Conservation (phyloP, 2,329 filamentous ascomycete genomes). For the Sordariomycetes sp. region DNA sequence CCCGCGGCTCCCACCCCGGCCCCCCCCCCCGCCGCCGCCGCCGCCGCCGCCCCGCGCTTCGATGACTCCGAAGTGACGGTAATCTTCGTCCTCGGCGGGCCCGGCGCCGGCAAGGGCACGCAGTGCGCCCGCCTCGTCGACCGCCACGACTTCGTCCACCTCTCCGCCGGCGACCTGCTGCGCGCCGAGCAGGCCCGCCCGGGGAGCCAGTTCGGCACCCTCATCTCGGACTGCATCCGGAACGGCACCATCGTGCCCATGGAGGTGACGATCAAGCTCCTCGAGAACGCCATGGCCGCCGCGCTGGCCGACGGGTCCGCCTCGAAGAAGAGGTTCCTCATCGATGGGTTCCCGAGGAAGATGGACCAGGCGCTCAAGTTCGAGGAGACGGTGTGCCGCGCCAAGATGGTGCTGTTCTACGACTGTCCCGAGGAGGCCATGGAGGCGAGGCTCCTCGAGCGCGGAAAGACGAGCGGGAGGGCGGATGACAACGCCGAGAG, state of each 20-base stretch:
- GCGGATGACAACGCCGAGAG: conserved; percentile 89
- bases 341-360: conserved; percentile 84
- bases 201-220: conserved; percentile 76
- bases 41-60: conserved; percentile 49
- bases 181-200: conserved; percentile 84
- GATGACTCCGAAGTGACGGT: conserved; percentile 69
- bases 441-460: conserved; percentile 69
- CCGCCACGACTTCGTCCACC: conserved; percentile 83
- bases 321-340: conserved; percentile 54
- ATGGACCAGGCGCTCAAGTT: conserved; percentile 95
- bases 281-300: conserved; percentile 84
- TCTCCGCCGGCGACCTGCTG: conserved; percentile 85
- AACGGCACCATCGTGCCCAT: conserved; percentile 96
- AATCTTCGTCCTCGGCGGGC: conserved; percentile 90
- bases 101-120: conserved; percentile 91
- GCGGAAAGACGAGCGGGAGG: conserved; percentile 85
- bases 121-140: conserved; percentile 82
- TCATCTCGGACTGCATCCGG: conserved; percentile 89
- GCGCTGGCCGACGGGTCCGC: conserved; percentile 30
- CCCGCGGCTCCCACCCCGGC: neutral
- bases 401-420: conserved; percentile 81
- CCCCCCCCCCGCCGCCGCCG: neutral
- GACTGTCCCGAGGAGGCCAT: conserved; percentile 86
- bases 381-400: conserved; percentile 75
- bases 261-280: conserved; percentile 87